Evolutionary conservation across 1,284 basidiomycete genomes (phyloP).

Genomic region (Schizophyllum commune): DNA sequence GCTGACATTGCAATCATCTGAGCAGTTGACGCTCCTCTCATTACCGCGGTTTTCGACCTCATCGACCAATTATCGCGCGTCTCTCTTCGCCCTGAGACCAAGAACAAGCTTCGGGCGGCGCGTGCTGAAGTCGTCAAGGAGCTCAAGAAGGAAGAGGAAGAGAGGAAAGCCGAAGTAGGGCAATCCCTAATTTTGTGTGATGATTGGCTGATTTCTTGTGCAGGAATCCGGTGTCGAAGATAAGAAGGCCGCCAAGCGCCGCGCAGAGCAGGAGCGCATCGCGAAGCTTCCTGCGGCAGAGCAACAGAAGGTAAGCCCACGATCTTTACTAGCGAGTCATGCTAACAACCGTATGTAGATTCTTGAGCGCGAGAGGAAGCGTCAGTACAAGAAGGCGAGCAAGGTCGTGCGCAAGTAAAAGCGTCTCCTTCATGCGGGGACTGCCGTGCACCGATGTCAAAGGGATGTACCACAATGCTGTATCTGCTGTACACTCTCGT

Average conservation of each 20-base stretch:
- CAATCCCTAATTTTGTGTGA: conserved; percentile 1
- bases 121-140: conserved; percentile 65
- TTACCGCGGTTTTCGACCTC: conserved; percentile 64
- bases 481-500: background rate
- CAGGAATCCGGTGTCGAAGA: conserved; percentile 32
- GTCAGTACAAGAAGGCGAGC: conserved; percentile 54
- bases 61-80: conserved; percentile 60
- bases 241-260: conserved; percentile 66
- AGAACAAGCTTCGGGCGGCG: conserved; percentile 61
- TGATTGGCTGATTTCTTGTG: background rate
- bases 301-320: conserved; percentile 61
- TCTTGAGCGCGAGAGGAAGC: conserved; percentile 72
- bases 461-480: background rate
- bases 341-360: conserved; percentile 30
- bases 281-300: conserved; percentile 72
- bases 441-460: background rate
- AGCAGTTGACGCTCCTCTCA: conserved; percentile 28
- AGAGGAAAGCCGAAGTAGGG: conserved; percentile 64
- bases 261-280: conserved; percentile 64
- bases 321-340: background rate
- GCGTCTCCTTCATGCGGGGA: too few relatives aligned
- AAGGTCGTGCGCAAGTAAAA: conserved; percentile 43
- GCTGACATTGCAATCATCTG: background rate
- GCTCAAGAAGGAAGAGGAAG: conserved; percentile 62
- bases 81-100: conserved; percentile 73